Percentiles rank a stretch among this genome's conserved stretches.
Conservation (phyloP, 2,329 filamentous ascomycete genomes). For the Neopestalotiopsis rosae region DNA sequence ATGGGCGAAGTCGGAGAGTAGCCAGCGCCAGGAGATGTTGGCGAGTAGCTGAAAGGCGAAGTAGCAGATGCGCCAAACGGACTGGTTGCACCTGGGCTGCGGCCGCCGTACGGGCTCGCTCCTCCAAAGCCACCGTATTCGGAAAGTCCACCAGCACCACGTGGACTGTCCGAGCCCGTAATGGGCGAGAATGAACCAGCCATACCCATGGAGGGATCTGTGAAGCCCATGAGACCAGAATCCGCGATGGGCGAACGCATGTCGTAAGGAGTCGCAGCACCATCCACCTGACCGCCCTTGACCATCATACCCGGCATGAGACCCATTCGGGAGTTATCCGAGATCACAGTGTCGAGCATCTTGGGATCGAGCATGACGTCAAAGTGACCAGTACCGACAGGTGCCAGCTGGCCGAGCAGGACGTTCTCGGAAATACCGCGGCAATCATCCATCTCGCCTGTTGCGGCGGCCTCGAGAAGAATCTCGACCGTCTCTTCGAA, state of each 20-base stretch:
- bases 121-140: conserved; percentile 61
- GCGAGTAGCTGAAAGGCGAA: conserved; percentile 74
- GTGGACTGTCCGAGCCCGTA: conserved; percentile 73
- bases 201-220: conserved; percentile 59
- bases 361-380: conserved; percentile 91
- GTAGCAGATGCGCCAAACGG: conserved; percentile 77
- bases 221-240: conserved; percentile 67
- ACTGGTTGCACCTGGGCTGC: conserved; percentile 75
- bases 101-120: conserved; percentile 70
- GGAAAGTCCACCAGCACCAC: conserved; percentile 68
- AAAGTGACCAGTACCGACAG: conserved; percentile 96
- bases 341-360: conserved; percentile 94
- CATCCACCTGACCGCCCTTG: conserved; percentile 77
- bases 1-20: conserved; percentile 81
- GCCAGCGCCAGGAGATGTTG: conserved; percentile 74
- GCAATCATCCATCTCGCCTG: conserved; percentile 96
- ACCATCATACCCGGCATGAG: conserved; percentile 80
- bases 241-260: conserved; percentile 75
- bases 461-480: conserved; percentile 90
- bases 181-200: conserved; percentile 76
- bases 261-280: conserved; percentile 94
- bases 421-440: conserved; percentile 98
- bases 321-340: conserved; percentile 86
- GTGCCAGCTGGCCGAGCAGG: conserved; percentile 96
- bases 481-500: conserved; percentile 99